Conservation (phyloP, 2,329 filamentous ascomycete genomes). For the Monosporascus cannonballus region DNA sequence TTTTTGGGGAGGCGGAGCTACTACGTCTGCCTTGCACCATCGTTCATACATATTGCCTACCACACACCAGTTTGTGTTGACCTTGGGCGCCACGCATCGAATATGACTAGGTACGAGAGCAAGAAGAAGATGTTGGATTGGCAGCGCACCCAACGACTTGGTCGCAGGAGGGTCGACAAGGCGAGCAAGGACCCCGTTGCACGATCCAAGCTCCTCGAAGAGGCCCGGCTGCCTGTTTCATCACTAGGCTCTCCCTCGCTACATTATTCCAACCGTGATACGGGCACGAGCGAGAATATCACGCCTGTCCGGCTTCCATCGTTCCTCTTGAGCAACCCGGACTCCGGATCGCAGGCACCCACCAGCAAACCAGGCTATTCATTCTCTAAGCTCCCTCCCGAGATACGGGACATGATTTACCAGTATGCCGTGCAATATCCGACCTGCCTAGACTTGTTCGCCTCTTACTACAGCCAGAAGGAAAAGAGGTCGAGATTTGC, state of each 20-base stretch:
- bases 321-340: not conserved
- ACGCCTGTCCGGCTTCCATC: not conserved
- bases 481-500: conserved; percentile 3
- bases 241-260: not conserved
- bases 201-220: conserved; percentile 11
- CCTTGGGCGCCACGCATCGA: not conserved
- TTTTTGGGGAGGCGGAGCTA: not conserved
- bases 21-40: not conserved
- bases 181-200: conserved; percentile 14
- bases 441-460: conserved; percentile 21
- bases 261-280: not conserved
- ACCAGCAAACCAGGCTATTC: conserved; percentile 3
- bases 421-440: conserved; percentile 22
- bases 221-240: conserved; percentile 11
- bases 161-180: conserved; percentile 12
- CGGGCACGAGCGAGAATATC: not conserved
- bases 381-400: conserved; percentile 26
- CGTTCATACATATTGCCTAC: not conserved
- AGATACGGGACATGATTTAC: conserved; percentile 31
- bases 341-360: not conserved
- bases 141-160: conserved; percentile 4
- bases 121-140: conserved; percentile 9
- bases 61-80: not conserved
- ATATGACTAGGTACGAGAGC: conserved; percentile 8
- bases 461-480: conserved; percentile 22